Base-by-base conservation (phyloP, 148 eudicot genomes). In the Persicaria tinctoria region DNA sequence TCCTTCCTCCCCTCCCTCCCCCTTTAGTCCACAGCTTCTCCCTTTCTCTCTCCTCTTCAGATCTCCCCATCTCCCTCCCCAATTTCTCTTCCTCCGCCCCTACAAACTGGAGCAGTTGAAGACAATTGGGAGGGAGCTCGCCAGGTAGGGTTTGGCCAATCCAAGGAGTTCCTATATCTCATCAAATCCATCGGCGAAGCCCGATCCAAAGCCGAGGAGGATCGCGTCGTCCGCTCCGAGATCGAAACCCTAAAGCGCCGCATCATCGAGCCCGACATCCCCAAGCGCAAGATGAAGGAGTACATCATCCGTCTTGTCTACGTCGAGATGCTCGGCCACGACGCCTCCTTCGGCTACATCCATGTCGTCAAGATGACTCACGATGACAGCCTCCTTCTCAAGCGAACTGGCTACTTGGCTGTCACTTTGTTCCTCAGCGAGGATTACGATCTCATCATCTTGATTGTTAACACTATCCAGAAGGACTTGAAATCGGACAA, bases 351-450 rank as follows among this genome's bases (percentile, higher is more conserved):
- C 16, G 99, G 97, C 0, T 89, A 95, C 81, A 92, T 95, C 2
- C 97, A 95, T 13, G 99, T 97, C 1, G 99, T 95, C 0, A 95
- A 95, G 76, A 95, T 95, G 97, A 90, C 99, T 0, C 99, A 95
- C 57, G 92, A 89, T 54, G 99, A 95, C 12, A 82, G 69, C 4
- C 59, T 95, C 13, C 51, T 76, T 3, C 76, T 85, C 17, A 95
- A 95, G 72, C 86, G 97, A 1, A 92, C 99, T 12, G 99, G 99
- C 4, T 95, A 95, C 70, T 73, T 95, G 73, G 99, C 99, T 0
- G 99, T 95, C 4, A 95, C 97, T 11, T 75, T 95, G 63, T 92
- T 95, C 51, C 70, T 95, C 45, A 88, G 92, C 9, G 97, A 95
- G 78, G 99, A 95, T 77, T 97, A 95, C 79, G 99, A 95, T 77